These are phyloP conservation scores for Penicillium hesseltinei DNA, from an alignment of 2,329 filamentous ascomycete species.

Conservation along the genomic window DNA sequence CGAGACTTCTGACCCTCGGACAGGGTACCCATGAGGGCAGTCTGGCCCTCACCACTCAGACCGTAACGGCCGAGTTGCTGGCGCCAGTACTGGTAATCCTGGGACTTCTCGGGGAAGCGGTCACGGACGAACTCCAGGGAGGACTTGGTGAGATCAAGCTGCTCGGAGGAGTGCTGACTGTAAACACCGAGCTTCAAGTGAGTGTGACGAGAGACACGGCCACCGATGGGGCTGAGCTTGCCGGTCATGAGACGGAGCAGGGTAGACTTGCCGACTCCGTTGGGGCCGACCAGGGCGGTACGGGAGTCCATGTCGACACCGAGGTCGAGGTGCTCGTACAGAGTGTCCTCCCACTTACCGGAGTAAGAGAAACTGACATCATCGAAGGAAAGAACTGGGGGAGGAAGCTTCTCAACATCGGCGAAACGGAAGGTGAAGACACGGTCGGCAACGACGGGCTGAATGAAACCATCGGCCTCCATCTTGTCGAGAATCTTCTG, in stretches of 20 bases:
- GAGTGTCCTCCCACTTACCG: constrained; percentile 79
- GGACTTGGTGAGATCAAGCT: constrained; percentile 97
- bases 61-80: constrained; percentile 96
- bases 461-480: constrained; percentile 98
- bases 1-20: constrained; percentile 97
- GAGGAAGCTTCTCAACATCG: constrained; percentile 98
- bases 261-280: constrained; percentile 98
- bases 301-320: constrained; percentile 99
- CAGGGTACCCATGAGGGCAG: constrained; percentile 93
- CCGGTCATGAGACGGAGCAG: constrained; percentile 95
- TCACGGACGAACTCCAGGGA: constrained; percentile 96
- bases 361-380: constrained; percentile 98
- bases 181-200: constrained; percentile 98
- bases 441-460: constrained; percentile 78
- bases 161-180: constrained; percentile 97
- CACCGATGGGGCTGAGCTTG: constrained; percentile 80
- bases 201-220: constrained; percentile 84
- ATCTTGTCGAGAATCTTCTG: constrained; percentile 99
- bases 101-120: constrained; percentile 82
- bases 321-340: constrained; percentile 95
- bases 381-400: constrained; percentile 93
- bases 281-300: constrained; percentile 93
- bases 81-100: constrained; percentile 99
- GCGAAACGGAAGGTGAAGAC: constrained; percentile 98
- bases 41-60: constrained; percentile 88